Evolutionary conservation across 2,329 filamentous ascomycete species (phyloP).

Genomic region (Calycina marina): DNA sequence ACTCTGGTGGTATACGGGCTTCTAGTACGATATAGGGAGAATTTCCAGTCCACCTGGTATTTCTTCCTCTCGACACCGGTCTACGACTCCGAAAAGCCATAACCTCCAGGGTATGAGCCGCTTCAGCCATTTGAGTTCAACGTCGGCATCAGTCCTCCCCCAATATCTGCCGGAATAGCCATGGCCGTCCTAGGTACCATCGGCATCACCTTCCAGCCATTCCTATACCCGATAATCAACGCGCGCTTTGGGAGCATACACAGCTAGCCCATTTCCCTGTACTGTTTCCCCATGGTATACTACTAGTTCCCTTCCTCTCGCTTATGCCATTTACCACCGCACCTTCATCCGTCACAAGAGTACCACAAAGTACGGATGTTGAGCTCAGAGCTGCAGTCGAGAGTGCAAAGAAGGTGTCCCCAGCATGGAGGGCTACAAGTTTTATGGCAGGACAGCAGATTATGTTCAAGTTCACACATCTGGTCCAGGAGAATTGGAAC

Average conservation of each 20-base stretch:
- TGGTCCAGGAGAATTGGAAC: constrained; percentile 78
- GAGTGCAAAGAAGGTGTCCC: constrained; percentile 63
- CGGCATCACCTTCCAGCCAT: constrained; percentile 59
- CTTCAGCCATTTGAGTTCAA: constrained; percentile 31
- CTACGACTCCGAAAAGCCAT: constrained; percentile 22
- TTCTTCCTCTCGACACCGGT: constrained; percentile 46
- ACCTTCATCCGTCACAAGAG: constrained; percentile 50
- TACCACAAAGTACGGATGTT: constrained; percentile 65
- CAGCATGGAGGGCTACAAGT: constrained; percentile 57
- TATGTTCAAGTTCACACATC: constrained; percentile 72
- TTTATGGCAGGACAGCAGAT: constrained; percentile 65
- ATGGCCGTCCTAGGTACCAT: constrained; percentile 64
- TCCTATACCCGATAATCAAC: constrained; percentile 56
- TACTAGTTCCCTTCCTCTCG: constrained; percentile 55
- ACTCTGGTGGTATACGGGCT: constrained; percentile 34
- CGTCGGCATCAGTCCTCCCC: constrained; percentile 61
- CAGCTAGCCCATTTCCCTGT: constrained; percentile 53
- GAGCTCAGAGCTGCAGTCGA: constrained; percentile 64
- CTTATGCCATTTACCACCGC: constrained; percentile 36
- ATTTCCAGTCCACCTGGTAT: constrained; percentile 46
- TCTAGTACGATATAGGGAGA: constrained; percentile 44
- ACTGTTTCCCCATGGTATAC: constrained; percentile 59
- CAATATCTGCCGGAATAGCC: constrained; percentile 57
- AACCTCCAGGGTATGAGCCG: constrained; percentile 33
- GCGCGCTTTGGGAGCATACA: constrained; percentile 50